Conservation (phyloP, 495 filamentous ascomycete genomes). For the Patellaria atrata region DNA sequence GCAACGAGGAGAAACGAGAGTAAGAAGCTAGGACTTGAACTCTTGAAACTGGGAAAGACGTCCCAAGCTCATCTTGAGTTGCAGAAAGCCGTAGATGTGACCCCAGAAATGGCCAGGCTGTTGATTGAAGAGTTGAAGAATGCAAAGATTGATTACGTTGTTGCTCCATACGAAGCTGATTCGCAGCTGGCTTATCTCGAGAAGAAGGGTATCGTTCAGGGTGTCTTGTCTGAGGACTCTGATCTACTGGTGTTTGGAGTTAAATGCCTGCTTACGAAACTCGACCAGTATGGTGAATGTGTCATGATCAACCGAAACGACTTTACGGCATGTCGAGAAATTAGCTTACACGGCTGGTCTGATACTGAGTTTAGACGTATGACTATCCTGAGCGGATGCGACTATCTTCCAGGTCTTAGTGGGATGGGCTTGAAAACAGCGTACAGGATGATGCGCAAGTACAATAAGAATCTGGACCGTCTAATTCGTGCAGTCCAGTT, state of each 20-base stretch:
- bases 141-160: slow-evolving; percentile 67
- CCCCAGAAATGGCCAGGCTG: slow-evolving; percentile 83
- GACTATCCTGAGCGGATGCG: slow-evolving; percentile 97
- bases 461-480: slow-evolving; percentile 73
- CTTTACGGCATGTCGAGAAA: slow-evolving; percentile 75
- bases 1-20: slow-evolving; percentile 56
- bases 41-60: slow-evolving; percentile 62
- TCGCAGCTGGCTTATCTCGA: slow-evolving; percentile 92
- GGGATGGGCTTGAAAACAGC: slow-evolving; percentile 89
- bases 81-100: slow-evolving; percentile 93
- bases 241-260: slow-evolving; percentile 93
- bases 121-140: slow-evolving; percentile 84
- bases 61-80: slow-evolving; percentile 74
- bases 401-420: slow-evolving; percentile 74
- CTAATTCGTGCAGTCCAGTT: slow-evolving; percentile 72
- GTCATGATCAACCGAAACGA: slow-evolving; percentile 78
- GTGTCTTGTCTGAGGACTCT: slow-evolving; percentile 92
- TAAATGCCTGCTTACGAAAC: slow-evolving; percentile 77
- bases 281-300: slow-evolving; percentile 86
- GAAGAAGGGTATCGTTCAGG: slow-evolving; percentile 62
- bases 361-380: slow-evolving; percentile 83
- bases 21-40: slow-evolving; percentile 57
- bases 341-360: slow-evolving; percentile 82
- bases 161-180: slow-evolving; percentile 96
- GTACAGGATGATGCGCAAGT: slow-evolving; percentile 73